Evolutionary conservation across 2,329 filamentous ascomycete genomes (phyloP).

Genomic region (Aspergillus sp.): DNA sequence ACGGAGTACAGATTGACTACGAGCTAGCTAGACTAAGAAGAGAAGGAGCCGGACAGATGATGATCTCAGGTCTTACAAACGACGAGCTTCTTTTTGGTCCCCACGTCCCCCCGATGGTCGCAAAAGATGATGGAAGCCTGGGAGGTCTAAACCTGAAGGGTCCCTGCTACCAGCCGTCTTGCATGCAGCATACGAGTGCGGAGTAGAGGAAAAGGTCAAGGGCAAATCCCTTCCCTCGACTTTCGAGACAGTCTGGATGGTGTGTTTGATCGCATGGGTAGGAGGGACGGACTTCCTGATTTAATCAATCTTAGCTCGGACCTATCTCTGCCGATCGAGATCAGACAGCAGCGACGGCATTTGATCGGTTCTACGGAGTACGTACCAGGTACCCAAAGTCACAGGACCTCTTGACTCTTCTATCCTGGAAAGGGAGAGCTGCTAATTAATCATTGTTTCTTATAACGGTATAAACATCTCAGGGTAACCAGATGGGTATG

Average conservation of each 20-base stretch:
- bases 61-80: not conserved
- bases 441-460: too few relatives aligned
- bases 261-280: not conserved
- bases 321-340: not conserved
- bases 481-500: not conserved
- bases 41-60: not conserved
- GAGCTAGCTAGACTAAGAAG: not conserved
- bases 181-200: slow-evolving; percentile 19
- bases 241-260: not conserved
- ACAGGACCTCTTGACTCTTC: too few relatives aligned
- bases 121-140: not conserved
- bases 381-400: too few relatives aligned
- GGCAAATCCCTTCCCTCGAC: not conserved
- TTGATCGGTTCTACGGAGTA: not conserved
- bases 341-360: not conserved
- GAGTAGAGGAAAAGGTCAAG: not conserved
- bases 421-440: not conserved
- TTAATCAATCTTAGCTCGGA: not conserved
- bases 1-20: not conserved
- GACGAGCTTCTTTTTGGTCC: slow-evolving; percentile 3
- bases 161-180: slow-evolving; percentile 15
- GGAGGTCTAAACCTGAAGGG: slow-evolving; percentile 11
- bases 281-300: not conserved
- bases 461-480: too few relatives aligned
- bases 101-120: slow-evolving; percentile 6